Base-by-base conservation (phyloP, 345 rosid genomes). In the Toxicodendron radicans region DNA sequence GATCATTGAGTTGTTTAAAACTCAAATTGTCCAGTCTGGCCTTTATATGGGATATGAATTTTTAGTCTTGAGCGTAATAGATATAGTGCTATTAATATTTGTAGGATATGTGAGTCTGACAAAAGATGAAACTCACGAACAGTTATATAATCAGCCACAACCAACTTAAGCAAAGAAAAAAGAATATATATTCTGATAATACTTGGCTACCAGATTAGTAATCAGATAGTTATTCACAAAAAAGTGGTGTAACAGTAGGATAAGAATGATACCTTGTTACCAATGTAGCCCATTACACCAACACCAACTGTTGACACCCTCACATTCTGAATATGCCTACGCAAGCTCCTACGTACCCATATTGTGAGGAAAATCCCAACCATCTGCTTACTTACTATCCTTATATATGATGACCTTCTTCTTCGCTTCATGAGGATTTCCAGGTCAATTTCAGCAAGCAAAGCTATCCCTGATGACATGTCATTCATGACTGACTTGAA, bases 261-360 rank as follows among this genome's bases (percentile, higher is more conserved):
- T 33, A 58, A 61, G 82, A 71, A 83, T 71, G 76, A 67, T 18
- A 94, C 98, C 95, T 92, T 94, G 83, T 94, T 94, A 72, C 98
- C 98, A 62, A 94, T 94, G 85, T 89, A 94, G 85, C 98, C 98
- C 98, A 94, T 94, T 24, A 80, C 85, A 41, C 98, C 97, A 79
- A 94, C 98, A 67, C 97, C 97, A 78, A 94, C 97, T 69, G 94
- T 89, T 13, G 97, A 92, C 20, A 91, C 97, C 81, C 85, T 87
- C 67, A 94, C 68, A 75, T 92, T 91, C 75, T 87, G 95, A 76
- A 92, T 92, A 81, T 89, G 88, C 82, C 85, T 87, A 48, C 98
- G 94, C 79, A 94, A 85, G 85, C 92, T 85, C 80, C 88, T 89
- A 16, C 97, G 88, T 49, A 92, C 97, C 97, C 98, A 94, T 32